Base-by-base conservation (phyloP, 202 grass and related monocot genomes). In the Bolboschoenoplectus hybrid region DNA sequence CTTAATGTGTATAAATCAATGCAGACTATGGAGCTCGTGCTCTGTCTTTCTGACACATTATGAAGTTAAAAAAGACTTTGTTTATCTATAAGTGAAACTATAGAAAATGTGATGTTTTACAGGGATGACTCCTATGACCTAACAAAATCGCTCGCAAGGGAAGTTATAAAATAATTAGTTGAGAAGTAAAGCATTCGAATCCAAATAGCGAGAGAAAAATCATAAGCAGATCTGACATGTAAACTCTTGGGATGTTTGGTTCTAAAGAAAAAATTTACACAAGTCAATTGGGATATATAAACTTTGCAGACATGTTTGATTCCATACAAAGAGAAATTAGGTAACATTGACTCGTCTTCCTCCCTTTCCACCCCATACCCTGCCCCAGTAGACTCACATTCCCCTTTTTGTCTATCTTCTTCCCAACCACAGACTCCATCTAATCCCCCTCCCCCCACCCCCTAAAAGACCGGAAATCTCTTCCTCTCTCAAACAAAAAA, bases 151-250 rank as follows among this genome's bases (percentile, higher is more conserved):
- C 50, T 56, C 13, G 8, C 13, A 17, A 56, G 74, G 26, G 5
- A 77, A 7, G 12, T 56, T 17, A 55, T 17, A 38, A 55, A 74
- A 50, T 49, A 74, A 20, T 73, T 74, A 55, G 26, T 77, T 77
- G 13, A 45, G 44, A 74, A 45, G 9, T 74, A 17, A 69, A 69
- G 70, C 9, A 4, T 70, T 74, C 19, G 2, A 51, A 51, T 50
- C 17, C 20, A 1, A 74, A 74, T 74, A 50, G 44, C 45, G 32
- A 19, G 13, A 5, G 8, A 12, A 10, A 34, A 74, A 50, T 51
- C 46, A 74, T 51, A 74, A 32, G 70, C 44, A 74, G 9, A 51
- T 51, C 45, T 74, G 44, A 74, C 1, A 9, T 74, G 45, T 34
- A 51, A 34, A 47, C 7, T 72, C 43, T 10, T 19, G 20, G 41